phyloP scores from a whole-genome alignment of 768 basidiomycete genomes.

The Clitopilus passeckerianus region DNA sequence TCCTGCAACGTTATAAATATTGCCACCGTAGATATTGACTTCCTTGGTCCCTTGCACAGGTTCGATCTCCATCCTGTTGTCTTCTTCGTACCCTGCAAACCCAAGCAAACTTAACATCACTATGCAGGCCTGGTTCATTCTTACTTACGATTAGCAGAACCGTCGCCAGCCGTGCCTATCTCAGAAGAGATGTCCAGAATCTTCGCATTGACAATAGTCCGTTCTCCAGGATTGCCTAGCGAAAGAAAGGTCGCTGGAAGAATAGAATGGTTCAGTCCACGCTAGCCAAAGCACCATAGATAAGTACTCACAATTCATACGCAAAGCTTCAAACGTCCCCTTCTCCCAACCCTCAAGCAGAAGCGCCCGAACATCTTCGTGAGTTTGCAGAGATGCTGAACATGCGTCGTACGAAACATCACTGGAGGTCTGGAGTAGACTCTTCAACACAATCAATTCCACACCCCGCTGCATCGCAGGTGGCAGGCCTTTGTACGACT shows the following conservation, averaged over 20 bases:
- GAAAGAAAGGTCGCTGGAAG: background rate
- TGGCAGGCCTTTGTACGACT: background rate
- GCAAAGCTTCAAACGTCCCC: background rate
- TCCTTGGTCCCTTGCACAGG: no score
- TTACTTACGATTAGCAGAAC: no score
- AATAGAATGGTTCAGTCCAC: background rate
- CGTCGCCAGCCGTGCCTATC: no score
- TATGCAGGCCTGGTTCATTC: no score
- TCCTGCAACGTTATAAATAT: background rate
- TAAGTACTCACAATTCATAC: background rate
- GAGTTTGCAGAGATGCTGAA: background rate
- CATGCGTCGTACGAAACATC: background rate
- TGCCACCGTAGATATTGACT: no score
- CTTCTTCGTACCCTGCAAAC: no score
- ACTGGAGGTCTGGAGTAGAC: background rate
- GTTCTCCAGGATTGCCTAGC: background rate
- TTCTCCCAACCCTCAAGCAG: background rate
- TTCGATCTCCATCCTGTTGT: no score
- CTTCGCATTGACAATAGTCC: no score
- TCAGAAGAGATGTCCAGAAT: no score
- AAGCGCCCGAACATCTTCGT: background rate
- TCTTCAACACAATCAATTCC: background rate
- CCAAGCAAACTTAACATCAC: no score
- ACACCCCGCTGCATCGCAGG: background rate
- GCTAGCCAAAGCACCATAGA: background rate